phyloP scores from a whole-genome alignment of 208 protist genomes.

The Acanthamoeba culbertsoni region DNA sequence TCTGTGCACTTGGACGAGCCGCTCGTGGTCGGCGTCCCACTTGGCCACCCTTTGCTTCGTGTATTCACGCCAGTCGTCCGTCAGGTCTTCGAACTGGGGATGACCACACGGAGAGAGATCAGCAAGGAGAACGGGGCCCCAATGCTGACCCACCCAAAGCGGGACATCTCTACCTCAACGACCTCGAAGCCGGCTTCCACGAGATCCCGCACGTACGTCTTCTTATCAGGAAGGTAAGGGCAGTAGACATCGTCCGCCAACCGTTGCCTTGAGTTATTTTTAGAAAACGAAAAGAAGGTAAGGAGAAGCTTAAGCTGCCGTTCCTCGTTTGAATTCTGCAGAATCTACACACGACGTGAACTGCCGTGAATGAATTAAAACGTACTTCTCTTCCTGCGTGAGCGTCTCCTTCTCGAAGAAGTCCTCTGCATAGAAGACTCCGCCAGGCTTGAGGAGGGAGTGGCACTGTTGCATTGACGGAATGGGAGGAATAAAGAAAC shows the following conservation, averaged over 20 bases:
- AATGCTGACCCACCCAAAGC: too few species aligned
- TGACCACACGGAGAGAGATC: not conserved
- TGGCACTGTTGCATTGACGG: slow-evolving; percentile 51
- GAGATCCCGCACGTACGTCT: slow-evolving; percentile 40
- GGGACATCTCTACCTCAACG: slow-evolving; percentile 42
- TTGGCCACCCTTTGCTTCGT: slow-evolving; percentile 37
- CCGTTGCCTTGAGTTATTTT: not conserved
- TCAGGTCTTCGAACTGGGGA: slow-evolving; percentile 56
- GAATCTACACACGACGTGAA: not conserved
- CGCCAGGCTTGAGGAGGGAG: slow-evolving; percentile 53
- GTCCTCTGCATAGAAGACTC: slow-evolving; percentile 64
- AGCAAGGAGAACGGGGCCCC: not conserved
- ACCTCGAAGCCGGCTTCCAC: slow-evolving; percentile 33
- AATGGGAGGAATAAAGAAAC: not conserved
- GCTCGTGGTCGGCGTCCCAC: slow-evolving; percentile 38
- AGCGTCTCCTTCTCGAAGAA: slow-evolving; percentile 55
- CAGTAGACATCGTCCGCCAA: slow-evolving; percentile 51
- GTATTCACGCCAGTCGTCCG: slow-evolving; percentile 56
- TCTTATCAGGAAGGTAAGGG: slow-evolving; percentile 27
- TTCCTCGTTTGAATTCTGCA: too few species aligned
- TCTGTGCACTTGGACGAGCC: slow-evolving; percentile 46
- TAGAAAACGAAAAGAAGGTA: not conserved
- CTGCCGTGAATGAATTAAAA: not conserved
- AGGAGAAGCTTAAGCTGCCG: not conserved
- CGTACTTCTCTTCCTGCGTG: slow-evolving; percentile 17